A percentile compares a stretch with the other conserved stretches of the same genome.
Conservation (phyloP, 371 early-diverging fungal genomes). For the Apophysomyces ossiformis region DNA sequence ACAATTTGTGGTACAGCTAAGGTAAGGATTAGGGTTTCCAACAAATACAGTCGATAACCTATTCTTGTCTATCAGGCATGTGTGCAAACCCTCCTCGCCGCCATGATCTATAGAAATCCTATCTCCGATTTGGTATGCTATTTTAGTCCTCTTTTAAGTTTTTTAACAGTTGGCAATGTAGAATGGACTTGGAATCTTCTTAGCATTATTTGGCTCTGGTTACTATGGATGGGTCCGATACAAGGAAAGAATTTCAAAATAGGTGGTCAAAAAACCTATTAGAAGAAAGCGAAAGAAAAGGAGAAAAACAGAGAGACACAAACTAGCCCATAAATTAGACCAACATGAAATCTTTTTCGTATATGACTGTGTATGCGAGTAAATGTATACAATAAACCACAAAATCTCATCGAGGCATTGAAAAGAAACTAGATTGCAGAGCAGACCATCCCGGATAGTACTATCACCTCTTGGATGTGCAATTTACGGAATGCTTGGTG, state of each 20-base stretch:
- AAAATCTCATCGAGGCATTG: no score
- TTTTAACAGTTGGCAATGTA: constrained; percentile 18
- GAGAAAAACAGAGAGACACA: neutral
- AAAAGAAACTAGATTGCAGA: no score
- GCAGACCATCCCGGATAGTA: no score
- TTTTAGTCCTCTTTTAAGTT: neutral
- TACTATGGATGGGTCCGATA: constrained; percentile 74
- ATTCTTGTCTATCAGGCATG: constrained; percentile 40
- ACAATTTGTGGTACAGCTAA: constrained; percentile 82
- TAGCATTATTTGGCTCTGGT: constrained; percentile 70
- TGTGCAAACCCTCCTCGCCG: constrained; percentile 72
- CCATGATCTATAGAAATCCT: constrained; percentile 70
- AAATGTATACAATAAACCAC: no score
- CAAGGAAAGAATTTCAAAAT: constrained; percentile 60
- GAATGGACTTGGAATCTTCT: constrained; percentile 71
- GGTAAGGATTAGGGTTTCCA: neutral
- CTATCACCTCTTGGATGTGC: no score
- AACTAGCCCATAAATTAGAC: neutral
- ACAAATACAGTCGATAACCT: neutral
- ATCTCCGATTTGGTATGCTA: constrained; percentile 63
- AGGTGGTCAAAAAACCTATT: constrained; percentile 4
- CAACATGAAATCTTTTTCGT: no score
- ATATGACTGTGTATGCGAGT: no score
- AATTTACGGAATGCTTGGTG: no score
- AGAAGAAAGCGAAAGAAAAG: neutral